Base-by-base conservation (phyloP, 2,329 filamentous ascomycete genomes). In the Metarhizium robertsii region DNA sequence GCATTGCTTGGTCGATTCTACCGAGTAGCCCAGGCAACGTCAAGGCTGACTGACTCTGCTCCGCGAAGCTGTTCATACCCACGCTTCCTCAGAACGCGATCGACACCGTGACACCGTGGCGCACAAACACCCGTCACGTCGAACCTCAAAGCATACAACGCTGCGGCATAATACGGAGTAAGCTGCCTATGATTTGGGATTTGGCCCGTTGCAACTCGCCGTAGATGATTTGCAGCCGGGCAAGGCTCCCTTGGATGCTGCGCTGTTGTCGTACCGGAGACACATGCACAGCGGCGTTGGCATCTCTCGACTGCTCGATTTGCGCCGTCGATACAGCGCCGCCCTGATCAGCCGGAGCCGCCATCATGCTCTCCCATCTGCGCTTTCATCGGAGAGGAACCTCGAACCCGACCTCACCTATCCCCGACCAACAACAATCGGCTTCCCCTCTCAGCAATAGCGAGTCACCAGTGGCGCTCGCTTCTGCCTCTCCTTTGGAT, bases 361-460 rank as follows among this genome's bases (percentile, higher is more conserved):
- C 10, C 40, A 45, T 47, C 13, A 79, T 80, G 77, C 71, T 79
- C 53, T 79, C 77, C 60, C 75, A 79, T 67, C 73, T 83, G 50
- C 79, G 79, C 63, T 82, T 83, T 68, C 80, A 83, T 63, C 77
- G 80, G 62, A 77, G 79, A 63, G 79, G 73, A 50, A 74, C 75
- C 61, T 82, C 79, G 55, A 80, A 76, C 69, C 79, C 80, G 58
- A 72, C 75, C 29, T 81, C 80, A 38, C 79, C 80, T 5, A 65
- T 73, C 30, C 72, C 75, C 53, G 79, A 82, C 55, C 75, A 74
- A 55, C 65, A 72, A 43, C 76, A 46, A 3, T 58, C 74, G 61
- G 70, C 59, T 61, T 75, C 69, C 56, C 66, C 69, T 58, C 56
- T 65, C 51, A 63, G 59, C 60, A 71, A 69, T 47, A 71, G 75